These are phyloP conservation scores for Cystobasidium ongulense DNA, from an alignment of 768 basidiomycete genomes.

Conservation along the genomic window DNA sequence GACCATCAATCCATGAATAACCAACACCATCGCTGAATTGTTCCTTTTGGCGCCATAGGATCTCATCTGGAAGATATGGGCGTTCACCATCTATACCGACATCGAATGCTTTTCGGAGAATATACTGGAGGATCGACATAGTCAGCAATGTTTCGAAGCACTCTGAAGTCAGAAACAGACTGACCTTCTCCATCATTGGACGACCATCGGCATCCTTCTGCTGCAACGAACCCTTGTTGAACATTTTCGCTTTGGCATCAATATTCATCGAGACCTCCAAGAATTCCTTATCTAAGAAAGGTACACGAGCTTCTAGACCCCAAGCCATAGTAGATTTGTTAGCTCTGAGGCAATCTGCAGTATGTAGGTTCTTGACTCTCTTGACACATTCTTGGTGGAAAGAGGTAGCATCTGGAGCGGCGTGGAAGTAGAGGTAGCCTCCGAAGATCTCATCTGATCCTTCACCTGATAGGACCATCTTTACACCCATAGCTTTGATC, in stretches of 20 bases:
- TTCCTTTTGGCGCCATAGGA: slow-evolving; percentile 98
- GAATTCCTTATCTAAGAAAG: slow-evolving; percentile 96
- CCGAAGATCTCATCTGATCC: slow-evolving; percentile 96
- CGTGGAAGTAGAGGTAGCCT: slow-evolving; percentile 99
- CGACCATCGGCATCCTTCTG: slow-evolving; percentile 72
- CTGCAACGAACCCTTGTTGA: slow-evolving; percentile 68
- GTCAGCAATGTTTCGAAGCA: neutral
- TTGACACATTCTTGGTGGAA: slow-evolving; percentile 93
- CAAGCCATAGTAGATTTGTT: slow-evolving; percentile 99
- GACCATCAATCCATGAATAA: slow-evolving; percentile 97
- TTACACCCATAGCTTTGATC: slow-evolving; percentile 99
- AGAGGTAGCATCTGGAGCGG: slow-evolving; percentile 74
- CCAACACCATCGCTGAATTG: slow-evolving; percentile 99
- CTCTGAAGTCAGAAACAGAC: slow-evolving; percentile 6
- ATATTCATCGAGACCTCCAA: slow-evolving; percentile 87
- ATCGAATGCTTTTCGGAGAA: slow-evolving; percentile 92
- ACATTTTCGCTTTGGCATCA: slow-evolving; percentile 78
- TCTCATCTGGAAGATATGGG: slow-evolving; percentile 84
- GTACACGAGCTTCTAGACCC: slow-evolving; percentile 96
- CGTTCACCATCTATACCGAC: slow-evolving; percentile 65
- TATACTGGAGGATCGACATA: slow-evolving; percentile 55
- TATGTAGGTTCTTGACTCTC: slow-evolving; percentile 95
- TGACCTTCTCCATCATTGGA: slow-evolving; percentile 91
- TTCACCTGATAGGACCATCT: slow-evolving; percentile 98
- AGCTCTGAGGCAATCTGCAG: slow-evolving; percentile 90